phyloP scores from a whole-genome alignment of 306 rosid genomes.

The Cicer yamashitae region DNA sequence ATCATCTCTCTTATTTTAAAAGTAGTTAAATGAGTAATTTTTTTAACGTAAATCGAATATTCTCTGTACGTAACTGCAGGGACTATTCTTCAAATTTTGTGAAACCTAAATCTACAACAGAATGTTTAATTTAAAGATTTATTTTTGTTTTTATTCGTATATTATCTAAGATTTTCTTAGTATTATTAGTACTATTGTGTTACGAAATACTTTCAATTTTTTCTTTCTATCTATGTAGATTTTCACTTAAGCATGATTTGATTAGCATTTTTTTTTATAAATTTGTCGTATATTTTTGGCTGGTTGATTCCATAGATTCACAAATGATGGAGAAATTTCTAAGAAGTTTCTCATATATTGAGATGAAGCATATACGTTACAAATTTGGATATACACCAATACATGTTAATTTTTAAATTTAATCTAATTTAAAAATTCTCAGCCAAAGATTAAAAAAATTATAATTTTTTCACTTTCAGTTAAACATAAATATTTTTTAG shows the following conservation, averaged over 20 bases:
- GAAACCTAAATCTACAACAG: too few relatives aligned
- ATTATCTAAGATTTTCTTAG: slow-evolving; percentile 12
- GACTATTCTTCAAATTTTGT: too few relatives aligned
- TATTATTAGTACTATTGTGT: not conserved
- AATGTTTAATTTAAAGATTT: too few relatives aligned
- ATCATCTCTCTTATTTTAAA: too few relatives aligned
- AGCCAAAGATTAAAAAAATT: too few relatives aligned
- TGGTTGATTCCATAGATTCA: not conserved
- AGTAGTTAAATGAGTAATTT: too few relatives aligned
- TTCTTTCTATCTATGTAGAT: not conserved
- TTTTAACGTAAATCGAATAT: too few relatives aligned
- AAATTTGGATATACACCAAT: not conserved
- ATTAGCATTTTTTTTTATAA: too few relatives aligned
- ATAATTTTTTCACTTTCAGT: not conserved
- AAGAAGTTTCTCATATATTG: not conserved
- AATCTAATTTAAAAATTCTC: too few relatives aligned
- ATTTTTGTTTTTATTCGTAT: not conserved
- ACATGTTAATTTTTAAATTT: not conserved
- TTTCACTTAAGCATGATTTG: not conserved
- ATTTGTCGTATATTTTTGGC: not conserved
- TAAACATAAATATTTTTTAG: not conserved
- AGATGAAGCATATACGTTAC: not conserved
- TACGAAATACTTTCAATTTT: not conserved
- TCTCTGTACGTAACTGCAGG: too few relatives aligned
- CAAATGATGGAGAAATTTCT: not conserved